Evolutionary conservation across 192 early-diverging fungal species (phyloP).

Genomic region (Coemansia sp.): DNA sequence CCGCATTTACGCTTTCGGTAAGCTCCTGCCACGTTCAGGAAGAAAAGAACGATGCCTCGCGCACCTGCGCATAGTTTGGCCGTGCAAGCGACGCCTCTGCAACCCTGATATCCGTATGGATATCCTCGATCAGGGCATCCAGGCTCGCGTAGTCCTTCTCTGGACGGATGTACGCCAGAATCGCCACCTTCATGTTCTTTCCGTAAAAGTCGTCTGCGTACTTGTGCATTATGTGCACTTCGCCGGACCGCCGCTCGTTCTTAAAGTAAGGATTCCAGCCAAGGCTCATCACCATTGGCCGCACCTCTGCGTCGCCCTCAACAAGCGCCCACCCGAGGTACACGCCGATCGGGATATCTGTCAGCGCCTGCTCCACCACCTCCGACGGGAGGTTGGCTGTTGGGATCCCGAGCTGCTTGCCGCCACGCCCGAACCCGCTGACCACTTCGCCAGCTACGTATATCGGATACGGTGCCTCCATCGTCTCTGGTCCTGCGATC

Average conservation of each 20-base stretch:
- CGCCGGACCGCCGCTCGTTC: conserved; percentile 94
- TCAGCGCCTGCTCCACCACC: conserved; percentile 64
- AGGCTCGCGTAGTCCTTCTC: conserved; percentile 87
- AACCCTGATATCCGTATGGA: conserved; percentile 76
- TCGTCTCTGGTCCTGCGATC: conserved; percentile 62
- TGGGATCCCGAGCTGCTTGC: conserved; percentile 95
- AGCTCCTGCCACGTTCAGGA: too few species aligned
- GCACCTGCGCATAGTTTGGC: conserved; percentile 16
- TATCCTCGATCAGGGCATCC: conserved; percentile 92
- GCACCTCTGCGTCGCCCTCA: conserved; percentile 54
- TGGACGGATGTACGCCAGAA: conserved; percentile 84
- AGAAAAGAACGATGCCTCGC: conserved; percentile 7
- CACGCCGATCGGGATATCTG: conserved; percentile 78
- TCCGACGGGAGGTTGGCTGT: conserved; percentile 92
- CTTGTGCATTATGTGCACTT: conserved; percentile 93
- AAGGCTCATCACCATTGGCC: conserved; percentile 98
- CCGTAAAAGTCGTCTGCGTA: conserved; percentile 93
- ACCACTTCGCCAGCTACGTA: conserved; percentile 77
- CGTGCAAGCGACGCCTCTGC: conserved; percentile 29
- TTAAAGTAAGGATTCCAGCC: conserved; percentile 99
- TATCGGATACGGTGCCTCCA: conserved; percentile 69
- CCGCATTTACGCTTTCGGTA: too few species aligned
- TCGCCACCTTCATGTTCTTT: conserved; percentile 73
- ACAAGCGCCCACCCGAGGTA: conserved; percentile 95
- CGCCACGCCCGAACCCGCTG: conserved; percentile 92